Base-by-base conservation (phyloP, 1,139 yeast species). In the Spathaspora sp. region DNA sequence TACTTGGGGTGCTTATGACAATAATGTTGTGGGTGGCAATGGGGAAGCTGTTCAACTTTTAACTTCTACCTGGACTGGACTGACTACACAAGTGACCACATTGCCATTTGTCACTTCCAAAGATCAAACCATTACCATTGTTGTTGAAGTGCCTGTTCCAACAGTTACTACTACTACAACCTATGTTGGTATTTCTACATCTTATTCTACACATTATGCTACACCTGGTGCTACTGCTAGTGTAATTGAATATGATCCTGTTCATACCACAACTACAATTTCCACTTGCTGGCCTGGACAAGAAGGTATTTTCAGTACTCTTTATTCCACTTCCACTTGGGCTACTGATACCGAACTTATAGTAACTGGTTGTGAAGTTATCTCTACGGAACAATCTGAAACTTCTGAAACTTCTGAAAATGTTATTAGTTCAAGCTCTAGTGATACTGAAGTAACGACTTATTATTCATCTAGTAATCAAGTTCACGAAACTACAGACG, bases 131-230 rank as follows among this genome's bases (percentile, higher is more conserved):
- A 50, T 44, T 37, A 47, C 56, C 18, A 56, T 56, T 2, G 44
- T 52, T 29, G 50, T 57, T 18, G 53, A 53, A 17, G 52, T 51
- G 18, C 62, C 64, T 23, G 45, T 39, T 29, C 51, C 51, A 16
- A 48, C 55, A 7, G 26, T 33, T n/a, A 48, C 57, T 11, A 27
- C 43, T 7, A 43, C 47, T 18, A 20, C 44, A 6, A 47, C 50
- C 4, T 37, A 41, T 15, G 9, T 29, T 18, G 43, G 36, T 7
- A 27, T 39, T 23, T 31, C 38, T n/a, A 41, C 24, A 11, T 34
- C 38, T 10, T 34, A 34, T 11, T 9, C 38, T 20, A 34, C 39
- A 13, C 24, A 27, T 23, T 27, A 36, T 3, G 33, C 43, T 9
- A 7, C 40, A 20, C 13, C 27, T 15, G 51, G 51, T n/a, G 47